Conservation (phyloP, 768 basidiomycete genomes). For the Russula sp. region DNA sequence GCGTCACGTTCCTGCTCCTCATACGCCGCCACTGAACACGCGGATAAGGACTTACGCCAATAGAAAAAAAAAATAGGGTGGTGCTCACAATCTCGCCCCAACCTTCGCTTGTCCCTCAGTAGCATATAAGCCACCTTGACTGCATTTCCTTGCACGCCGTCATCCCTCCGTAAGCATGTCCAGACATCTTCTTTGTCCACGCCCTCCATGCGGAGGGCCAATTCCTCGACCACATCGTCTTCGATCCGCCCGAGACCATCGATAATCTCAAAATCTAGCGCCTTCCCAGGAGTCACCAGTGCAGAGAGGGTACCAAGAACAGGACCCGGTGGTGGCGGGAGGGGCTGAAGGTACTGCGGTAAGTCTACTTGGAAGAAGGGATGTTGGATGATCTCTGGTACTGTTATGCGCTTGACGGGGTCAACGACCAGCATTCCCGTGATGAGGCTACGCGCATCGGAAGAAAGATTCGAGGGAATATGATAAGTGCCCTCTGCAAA, state of each 20-base stretch:
- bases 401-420: constrained; percentile 90
- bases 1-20: constrained; percentile 86
- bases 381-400: constrained; percentile 84
- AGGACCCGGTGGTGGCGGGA: constrained; percentile 71
- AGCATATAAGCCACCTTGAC: constrained; percentile 97
- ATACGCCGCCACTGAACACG: constrained; percentile 53
- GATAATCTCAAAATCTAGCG: constrained; percentile 76
- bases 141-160: constrained; percentile 81
- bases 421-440: constrained; percentile 88
- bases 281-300: constrained; percentile 58
- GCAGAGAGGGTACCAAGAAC: constrained; percentile 68
- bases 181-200: constrained; percentile 81
- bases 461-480: constrained; percentile 72
- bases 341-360: constrained; percentile 76
- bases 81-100: constrained; percentile 75
- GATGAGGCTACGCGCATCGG: constrained; percentile 74
- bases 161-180: constrained; percentile 75
- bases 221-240: constrained; percentile 81
- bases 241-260: constrained; percentile 90
- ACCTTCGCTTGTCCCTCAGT: constrained; percentile 77
- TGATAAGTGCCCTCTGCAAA: constrained; percentile 75
- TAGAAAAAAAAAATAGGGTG: neutral
- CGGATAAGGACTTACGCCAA: constrained; percentile 19
- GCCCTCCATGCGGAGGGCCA: constrained; percentile 62
- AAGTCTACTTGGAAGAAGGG: constrained; percentile 87